Evolutionary conservation across 2,329 filamentous ascomycete genomes (phyloP).

Genomic region (Penicillium sp.): DNA sequence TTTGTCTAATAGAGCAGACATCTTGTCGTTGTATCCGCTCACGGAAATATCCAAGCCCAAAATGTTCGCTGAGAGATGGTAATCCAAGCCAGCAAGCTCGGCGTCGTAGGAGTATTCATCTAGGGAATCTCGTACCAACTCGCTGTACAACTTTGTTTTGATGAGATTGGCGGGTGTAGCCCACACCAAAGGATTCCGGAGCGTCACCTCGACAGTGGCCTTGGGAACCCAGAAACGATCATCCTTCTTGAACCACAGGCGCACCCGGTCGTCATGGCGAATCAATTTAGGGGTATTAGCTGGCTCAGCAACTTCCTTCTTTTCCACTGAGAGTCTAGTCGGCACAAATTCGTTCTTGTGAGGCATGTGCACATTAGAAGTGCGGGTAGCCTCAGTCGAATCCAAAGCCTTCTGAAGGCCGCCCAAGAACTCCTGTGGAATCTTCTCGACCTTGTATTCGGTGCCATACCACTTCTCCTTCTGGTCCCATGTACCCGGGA

Average conservation of each 20-base stretch:
- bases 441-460: slow-evolving; percentile 80
- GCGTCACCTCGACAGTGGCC: slow-evolving; percentile 77
- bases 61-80: slow-evolving; percentile 70
- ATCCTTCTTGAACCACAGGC: slow-evolving; percentile 97
- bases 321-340: slow-evolving; percentile 87
- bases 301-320: slow-evolving; percentile 79
- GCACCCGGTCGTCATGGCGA: slow-evolving; percentile 74
- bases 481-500: slow-evolving; percentile 77
- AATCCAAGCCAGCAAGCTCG: slow-evolving; percentile 84
- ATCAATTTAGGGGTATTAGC: slow-evolving; percentile 74
- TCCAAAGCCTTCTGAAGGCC: slow-evolving; percentile 66
- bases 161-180: slow-evolving; percentile 75
- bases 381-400: slow-evolving; percentile 57
- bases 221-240: slow-evolving; percentile 98
- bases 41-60: slow-evolving; percentile 75
- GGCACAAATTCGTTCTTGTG: slow-evolving; percentile 96
- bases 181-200: slow-evolving; percentile 75
- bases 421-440: slow-evolving; percentile 70
- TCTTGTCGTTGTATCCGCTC: slow-evolving; percentile 94
- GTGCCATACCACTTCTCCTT: slow-evolving; percentile 99
- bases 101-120: slow-evolving; percentile 96
- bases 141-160: slow-evolving; percentile 75
- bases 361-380: slow-evolving; percentile 75
- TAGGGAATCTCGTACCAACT: slow-evolving; percentile 82
- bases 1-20: slow-evolving; percentile 84